These are phyloP conservation scores for Huntiella decipiens DNA, from an alignment of 2,329 filamentous ascomycete species.

Conservation along the genomic window DNA sequence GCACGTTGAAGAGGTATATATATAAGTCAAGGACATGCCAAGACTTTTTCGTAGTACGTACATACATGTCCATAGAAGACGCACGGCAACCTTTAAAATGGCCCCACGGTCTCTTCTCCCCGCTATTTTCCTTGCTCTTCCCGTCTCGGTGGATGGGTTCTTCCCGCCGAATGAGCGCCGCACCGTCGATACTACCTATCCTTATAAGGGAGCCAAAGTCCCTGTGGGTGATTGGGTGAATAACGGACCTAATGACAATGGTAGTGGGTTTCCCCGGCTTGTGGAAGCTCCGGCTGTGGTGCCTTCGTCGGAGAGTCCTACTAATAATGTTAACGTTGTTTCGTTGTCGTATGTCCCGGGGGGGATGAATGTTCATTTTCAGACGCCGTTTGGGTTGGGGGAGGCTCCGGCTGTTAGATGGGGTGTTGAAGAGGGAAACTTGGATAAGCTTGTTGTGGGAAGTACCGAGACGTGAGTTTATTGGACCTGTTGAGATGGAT, in stretches of 20 bases:
- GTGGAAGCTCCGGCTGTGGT: constrained; percentile 30
- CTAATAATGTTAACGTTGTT: constrained; percentile 34
- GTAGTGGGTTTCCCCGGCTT: constrained; percentile 30
- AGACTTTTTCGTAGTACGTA: no score
- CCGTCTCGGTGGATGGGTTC: background rate
- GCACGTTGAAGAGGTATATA: no score
- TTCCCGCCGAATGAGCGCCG: constrained; percentile 8
- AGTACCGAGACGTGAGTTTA: constrained; percentile 21
- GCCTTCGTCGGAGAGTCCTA: constrained; percentile 23
- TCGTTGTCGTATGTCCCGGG: constrained; percentile 27
- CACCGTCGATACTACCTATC: constrained; percentile 23
- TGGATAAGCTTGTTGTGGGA: constrained; percentile 22
- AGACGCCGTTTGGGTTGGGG: constrained; percentile 33
- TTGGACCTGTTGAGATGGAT: background rate
- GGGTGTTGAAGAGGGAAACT: constrained; percentile 19
- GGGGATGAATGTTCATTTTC: constrained; percentile 33
- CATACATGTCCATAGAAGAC: no score
- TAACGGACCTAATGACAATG: constrained; percentile 29
- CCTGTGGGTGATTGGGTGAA: constrained; percentile 33
- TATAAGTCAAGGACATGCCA: no score
- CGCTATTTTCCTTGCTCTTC: background rate
- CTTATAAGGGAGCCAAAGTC: constrained; percentile 28
- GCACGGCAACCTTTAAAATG: background rate
- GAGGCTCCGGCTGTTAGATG: constrained; percentile 24
- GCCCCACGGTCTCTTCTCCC: background rate